phyloP scores from a whole-genome alignment of 129 eudicot species.

The Ambrosia artemisiifolia region DNA sequence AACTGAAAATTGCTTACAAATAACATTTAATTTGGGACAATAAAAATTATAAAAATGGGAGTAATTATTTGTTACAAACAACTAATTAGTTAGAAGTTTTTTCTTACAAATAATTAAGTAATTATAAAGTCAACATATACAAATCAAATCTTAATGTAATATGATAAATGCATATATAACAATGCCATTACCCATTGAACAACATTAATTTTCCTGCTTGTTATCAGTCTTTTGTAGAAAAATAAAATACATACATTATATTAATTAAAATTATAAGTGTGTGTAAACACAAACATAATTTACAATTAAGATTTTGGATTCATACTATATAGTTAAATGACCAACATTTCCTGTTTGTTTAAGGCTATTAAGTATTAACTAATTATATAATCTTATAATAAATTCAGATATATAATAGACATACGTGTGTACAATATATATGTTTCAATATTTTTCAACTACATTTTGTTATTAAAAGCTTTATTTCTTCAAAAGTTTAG shows the following conservation, averaged over 20 bases:
- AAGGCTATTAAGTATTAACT: not conserved
- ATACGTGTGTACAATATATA: not conserved
- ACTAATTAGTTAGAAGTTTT: not conserved
- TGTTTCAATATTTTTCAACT: not conserved
- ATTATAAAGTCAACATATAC: not conserved
- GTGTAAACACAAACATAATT: not conserved
- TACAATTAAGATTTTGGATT: not conserved
- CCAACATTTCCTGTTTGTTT: not conserved
- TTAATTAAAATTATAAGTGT: not conserved
- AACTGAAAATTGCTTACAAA: too few species aligned
- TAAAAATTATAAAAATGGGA: too few species aligned
- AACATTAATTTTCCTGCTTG: not conserved
- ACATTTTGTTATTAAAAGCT: not conserved
- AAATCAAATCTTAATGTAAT: not conserved
- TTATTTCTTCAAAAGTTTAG: not conserved
- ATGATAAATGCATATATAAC: not conserved
- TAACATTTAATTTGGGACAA: too few species aligned
- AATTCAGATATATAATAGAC: not conserved
- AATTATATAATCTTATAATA: too few species aligned
- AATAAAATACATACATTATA: not conserved
- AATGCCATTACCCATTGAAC: not conserved
- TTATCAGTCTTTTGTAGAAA: not conserved
- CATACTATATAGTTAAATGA: not conserved
- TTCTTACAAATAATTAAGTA: too few species aligned
- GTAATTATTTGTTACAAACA: too few species aligned